Percentiles rank a stretch among this genome's conserved stretches.
These are phyloP conservation scores for Elongisporangium anandrum DNA, from an alignment of 352 stramenopile genomes.

Conservation along the genomic window DNA sequence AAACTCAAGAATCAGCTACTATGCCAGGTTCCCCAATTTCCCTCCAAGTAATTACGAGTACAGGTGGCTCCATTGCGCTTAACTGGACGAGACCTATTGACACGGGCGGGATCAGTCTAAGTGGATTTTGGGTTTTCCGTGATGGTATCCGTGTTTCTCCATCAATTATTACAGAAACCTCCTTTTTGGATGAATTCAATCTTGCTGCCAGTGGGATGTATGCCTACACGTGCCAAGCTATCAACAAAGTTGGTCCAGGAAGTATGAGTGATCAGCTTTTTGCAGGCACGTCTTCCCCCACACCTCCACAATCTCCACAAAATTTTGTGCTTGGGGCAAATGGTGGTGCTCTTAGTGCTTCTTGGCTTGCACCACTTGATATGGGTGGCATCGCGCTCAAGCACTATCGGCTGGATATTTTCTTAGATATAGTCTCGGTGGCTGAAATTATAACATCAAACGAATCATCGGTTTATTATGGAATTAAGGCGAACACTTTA, in stretches of 20 bases:
- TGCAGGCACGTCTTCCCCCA: constrained; percentile 18
- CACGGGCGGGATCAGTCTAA: constrained; percentile 29
- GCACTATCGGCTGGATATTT: constrained; percentile 7
- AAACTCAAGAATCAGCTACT: constrained; percentile 16
- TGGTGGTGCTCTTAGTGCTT: constrained; percentile 24
- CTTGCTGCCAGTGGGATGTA: constrained; percentile 29
- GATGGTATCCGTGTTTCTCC: constrained; percentile 13
- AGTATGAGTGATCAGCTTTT: constrained; percentile 20
- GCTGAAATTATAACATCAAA: constrained; percentile 1
- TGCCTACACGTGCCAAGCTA: constrained; percentile 33
- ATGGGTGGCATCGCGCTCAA: constrained; percentile 32
- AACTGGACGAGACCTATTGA: constrained; percentile 39
- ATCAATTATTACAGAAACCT: constrained; percentile 2
- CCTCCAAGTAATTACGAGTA: constrained; percentile 8
- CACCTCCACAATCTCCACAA: constrained; percentile 12
- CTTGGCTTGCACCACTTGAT: constrained; percentile 27
- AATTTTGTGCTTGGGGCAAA: constrained; percentile 7
- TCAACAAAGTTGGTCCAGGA: constrained; percentile 29
- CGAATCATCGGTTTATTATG: constrained; percentile 15
- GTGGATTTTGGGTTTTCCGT: constrained; percentile 37
- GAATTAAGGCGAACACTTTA: constrained; percentile 12
- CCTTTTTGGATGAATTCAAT: constrained; percentile 22
- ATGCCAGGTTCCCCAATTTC: constrained; percentile 22
- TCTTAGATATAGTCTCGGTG: constrained; percentile 1
- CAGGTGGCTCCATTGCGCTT: constrained; percentile 40